phyloP scores from a whole-genome alignment of 306 rosid genomes.

The Quercus variabilis region DNA sequence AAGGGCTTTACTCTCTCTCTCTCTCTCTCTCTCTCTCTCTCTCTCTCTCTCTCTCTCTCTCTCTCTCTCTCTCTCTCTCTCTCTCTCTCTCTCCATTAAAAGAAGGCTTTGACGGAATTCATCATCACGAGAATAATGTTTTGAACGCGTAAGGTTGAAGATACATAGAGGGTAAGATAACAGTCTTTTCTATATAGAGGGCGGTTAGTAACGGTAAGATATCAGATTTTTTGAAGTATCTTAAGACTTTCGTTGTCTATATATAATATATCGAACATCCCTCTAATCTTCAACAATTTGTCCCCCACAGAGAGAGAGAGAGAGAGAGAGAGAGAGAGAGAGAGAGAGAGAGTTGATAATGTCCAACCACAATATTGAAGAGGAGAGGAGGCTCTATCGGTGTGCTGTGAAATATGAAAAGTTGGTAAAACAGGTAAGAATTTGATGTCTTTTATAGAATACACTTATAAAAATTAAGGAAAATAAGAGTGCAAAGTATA shows the following conservation, averaged over 20 bases:
- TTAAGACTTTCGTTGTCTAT: background rate
- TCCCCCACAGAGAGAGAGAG: background rate
- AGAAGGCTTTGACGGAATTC: background rate
- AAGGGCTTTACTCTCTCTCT: background rate
- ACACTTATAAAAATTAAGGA: background rate
- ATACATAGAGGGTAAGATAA: background rate
- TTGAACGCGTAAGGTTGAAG: background rate
- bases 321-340: background rate
- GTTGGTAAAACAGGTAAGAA: constrained; percentile 29
- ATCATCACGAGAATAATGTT: constrained; percentile 16
- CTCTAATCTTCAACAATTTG: background rate
- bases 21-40: too few species aligned
- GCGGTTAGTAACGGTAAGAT: background rate
- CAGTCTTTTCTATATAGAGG: background rate
- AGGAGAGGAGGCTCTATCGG: constrained; percentile 32
- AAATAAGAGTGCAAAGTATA: too few species aligned
- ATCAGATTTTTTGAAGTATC: background rate
- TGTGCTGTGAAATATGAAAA: constrained; percentile 28
- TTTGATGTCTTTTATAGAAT: background rate
- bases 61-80: background rate
- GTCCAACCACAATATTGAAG: constrained; percentile 28
- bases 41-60: too few species aligned
- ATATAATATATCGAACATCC: background rate
- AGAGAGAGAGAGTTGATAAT: constrained; percentile 3
- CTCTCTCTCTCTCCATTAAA: background rate